Base-by-base conservation (phyloP, 345 rosid species). In the Erucastrum elatum region DNA sequence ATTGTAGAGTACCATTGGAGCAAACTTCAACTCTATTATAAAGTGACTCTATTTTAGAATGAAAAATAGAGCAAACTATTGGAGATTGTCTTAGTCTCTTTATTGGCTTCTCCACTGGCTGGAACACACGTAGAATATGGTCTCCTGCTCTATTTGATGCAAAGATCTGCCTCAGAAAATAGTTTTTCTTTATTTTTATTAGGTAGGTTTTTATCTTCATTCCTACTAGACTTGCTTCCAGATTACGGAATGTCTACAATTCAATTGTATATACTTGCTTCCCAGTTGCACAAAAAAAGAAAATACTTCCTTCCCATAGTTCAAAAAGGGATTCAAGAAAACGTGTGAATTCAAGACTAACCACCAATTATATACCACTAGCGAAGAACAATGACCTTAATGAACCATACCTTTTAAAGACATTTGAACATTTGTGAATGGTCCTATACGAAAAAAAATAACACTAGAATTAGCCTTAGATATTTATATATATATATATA, bases 111-210 rank as follows among this genome's bases (percentile, higher is more conserved):
- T 21, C 21, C 21, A 21, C 21, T 29, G 15, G 58, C 17, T 51
- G 55, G 55, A 46, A 46, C 55, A 46, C 55, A 46, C 7, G 7
- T 15, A 51, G 2, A n/a, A 49, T 13, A n/a, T 49, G n/a, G 56
- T 13, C 56, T 49, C 56, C 56, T 58, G 25, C 12, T 82, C 70
- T 86, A 85, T 85, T 86, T 87, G 77, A 90, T 37, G 55, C 31
- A 16, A 66, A 39, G 17, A 21, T 46, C 86, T 86, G 81, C 63
- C 7, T 5, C 72, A 11, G 7, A 35, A 66, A 35, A 55, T 21
- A 35, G 21, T 1, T 55, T 8, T 25, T 35, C 0, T 66, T 27
- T 56, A 5, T 35, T 8, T 35, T 34, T 2, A 7, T 4, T 29
- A 37, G 16, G 25, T 39, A 58, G 8, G 33, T 68, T 67, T n/a